Base-by-base conservation (phyloP, 1,284 basidiomycete genomes). In the Trichosporon inkin region DNA sequence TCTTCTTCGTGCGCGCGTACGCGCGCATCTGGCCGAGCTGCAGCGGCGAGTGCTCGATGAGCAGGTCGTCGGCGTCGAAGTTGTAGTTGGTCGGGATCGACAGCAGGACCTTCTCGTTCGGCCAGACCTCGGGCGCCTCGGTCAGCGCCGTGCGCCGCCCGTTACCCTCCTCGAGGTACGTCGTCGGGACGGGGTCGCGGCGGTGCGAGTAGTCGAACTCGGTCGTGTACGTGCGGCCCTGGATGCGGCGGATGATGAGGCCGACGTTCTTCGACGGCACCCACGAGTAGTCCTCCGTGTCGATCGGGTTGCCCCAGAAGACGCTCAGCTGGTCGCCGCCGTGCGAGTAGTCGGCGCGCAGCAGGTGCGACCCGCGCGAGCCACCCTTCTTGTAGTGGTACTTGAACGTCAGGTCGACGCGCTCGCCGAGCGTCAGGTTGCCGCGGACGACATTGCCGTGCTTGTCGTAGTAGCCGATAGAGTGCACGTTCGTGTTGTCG, bases 251-350 rank as follows among this genome's bases (percentile, higher is more conserved):
- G 11, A 52, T 49, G 7, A 60, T 47, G 28, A 55, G 47, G 32
- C 58, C 58, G n/a, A 60, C 53, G 1, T 40, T 47, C 58, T 56
- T 55, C 7, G 58, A 60, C 24, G 58, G 53, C 1, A 60, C 58
- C 58, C 58, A 60, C 8, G 54, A 55, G 49, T 51, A 60, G 47
- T 60, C 53, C 24, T 60, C 54, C 1, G 36, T 37, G 38, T 52
- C 34, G 20, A 56, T 39, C 1, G 58, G 58, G 32, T 55, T 55
- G 53, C 58, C 58, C 58, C 58, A 60, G 36, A 60, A 60, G 37
- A 60, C 54, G 37, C 53, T 55, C n/a, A 60, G 37, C 10, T 32
- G 35, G 38, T 60, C 34, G 14, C 36, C 47, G 37, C 36, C 34
- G 1, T 13, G 17, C 2, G 37, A 17, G 49, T 56, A 60, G 54